Base-by-base conservation (phyloP, 1,284 basidiomycete species). In the Trametes pubescens region DNA sequence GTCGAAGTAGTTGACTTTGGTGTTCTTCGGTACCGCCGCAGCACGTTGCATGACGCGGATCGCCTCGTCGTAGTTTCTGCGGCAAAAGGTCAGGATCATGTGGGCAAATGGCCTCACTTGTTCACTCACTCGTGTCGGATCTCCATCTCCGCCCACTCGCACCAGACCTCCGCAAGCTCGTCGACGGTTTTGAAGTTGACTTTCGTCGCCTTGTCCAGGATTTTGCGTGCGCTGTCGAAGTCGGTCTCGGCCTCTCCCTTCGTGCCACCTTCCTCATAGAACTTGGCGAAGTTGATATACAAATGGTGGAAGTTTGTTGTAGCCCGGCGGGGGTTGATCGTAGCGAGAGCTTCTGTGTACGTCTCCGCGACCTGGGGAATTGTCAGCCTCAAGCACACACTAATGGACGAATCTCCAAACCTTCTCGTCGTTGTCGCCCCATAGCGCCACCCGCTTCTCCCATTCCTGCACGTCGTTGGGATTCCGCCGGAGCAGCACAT, bases 71-170 rank as follows among this genome's bases (percentile, higher is more conserved):
- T 97, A 99, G 75, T 98, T 96, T 69, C 96, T 96, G 74, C 4
- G 24, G 21, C 22, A 4, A n/a, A 2, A 29, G 38, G 7, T 61
- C 34, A 52, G 61, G 67, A 26, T 44, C 22, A 47, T 68, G 21
- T 32, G 38, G 59, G 37, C 18, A 29, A 10, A 35, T 10, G 0
- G 22, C 9, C 1, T n/a, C n/a, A 2, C 11, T 9, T 11, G 10
- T 16, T 32, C 37, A 86, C 93, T 73, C 77, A 95, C 94, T 96
- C 96, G 54, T 97, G 92, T 40, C 98, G 87, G 52, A 99, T 84
- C 77, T 99, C 98, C 92, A 99, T 91, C 79, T 99, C 97, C 10
- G 98, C 91, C 97, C 97, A 99, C 77, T 98, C 96, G 76, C 95
- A 98, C 98, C 98, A 99, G 16, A 99, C 87, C 77, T 99, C 98